Conservation (phyloP, 1,139 yeast genomes). For the Sugiyamaella paludigena region DNA sequence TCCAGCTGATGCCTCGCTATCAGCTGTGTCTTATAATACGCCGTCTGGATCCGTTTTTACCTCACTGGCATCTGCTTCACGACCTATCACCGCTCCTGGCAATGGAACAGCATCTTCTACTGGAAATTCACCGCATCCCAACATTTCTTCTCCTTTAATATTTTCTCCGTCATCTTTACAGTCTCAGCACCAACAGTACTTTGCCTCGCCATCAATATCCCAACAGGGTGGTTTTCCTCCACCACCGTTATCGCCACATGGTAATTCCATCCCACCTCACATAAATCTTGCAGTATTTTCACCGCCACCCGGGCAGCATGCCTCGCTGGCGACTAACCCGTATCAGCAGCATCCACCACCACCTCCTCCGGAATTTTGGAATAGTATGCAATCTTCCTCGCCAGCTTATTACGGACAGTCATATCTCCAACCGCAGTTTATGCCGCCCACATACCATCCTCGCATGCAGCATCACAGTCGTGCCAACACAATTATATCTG, state of each 20-base stretch:
- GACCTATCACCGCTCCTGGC: not conserved
- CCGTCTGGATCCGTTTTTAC: slow-evolving; percentile 5
- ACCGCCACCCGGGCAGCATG: slow-evolving; percentile 11
- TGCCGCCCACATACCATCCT: not conserved
- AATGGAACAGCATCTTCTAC: slow-evolving; percentile 1
- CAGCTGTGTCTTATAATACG: not conserved
- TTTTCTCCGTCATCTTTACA: slow-evolving; percentile 10
- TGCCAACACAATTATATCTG: slow-evolving; percentile 14
- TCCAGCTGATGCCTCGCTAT: not conserved
- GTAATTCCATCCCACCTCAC: not conserved
- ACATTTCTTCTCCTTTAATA: slow-evolving; percentile 1
- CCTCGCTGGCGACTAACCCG: slow-evolving; percentile 1
- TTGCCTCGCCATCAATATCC: not conserved
- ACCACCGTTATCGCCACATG: slow-evolving; percentile 2
- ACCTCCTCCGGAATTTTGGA: slow-evolving; percentile 2
- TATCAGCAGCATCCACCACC: slow-evolving; percentile 6
- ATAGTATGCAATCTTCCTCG: not conserved
- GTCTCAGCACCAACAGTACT: slow-evolving; percentile 2
- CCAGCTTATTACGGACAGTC: slow-evolving; percentile 10
- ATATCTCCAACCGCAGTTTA: slow-evolving; percentile 7
- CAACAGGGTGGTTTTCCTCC: not conserved
- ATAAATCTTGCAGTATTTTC: slow-evolving; percentile 10
- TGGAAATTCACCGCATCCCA: slow-evolving; percentile 1
- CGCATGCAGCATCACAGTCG: not conserved
- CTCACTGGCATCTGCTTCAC: not conserved